Base-by-base conservation (phyloP, 2,329 filamentous ascomycete genomes). In the Phyllosticta paracitricarpa region DNA sequence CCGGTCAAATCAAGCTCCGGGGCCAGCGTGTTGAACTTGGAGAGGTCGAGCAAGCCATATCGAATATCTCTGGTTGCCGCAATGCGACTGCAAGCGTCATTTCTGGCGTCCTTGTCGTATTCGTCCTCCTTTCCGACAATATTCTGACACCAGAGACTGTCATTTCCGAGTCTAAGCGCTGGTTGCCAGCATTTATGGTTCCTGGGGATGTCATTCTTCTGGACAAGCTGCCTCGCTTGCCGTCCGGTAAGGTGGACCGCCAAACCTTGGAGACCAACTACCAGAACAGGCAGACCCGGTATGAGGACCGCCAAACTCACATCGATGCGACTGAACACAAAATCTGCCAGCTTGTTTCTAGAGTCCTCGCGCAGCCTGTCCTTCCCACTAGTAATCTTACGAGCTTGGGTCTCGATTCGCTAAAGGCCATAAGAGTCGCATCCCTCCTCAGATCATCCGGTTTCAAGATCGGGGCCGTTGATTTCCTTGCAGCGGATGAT, bases 181-280 rank as follows among this genome's bases (percentile, higher is more conserved):
- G 91, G 89, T 79, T 97, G 1, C 90, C 91, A 0, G 78, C 80
- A 3, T 94, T 87, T 69, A 96, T 96, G 92, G 75, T 95, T 1
- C 92, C 92, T 0, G 81, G 82, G 3, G 88, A 95, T 63, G 76
- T 95, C 25, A 72, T 90, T 0, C 68, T 88, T 1, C 75, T 88
- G 64, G 66, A 79, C 0, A 77, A 81, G 8, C 86, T 96, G 61
- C 91, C 91, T 0, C 84, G 87, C 58, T 76, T 96, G 22, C 79
- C 91, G 2, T 96, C 91, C 0, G 92, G 92, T 0, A 97, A 97
- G 69, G 81, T 92, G 14, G 88, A 96, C 68, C 85, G 84, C 58
- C 87, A 84, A 66, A 74, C 72, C 12, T 75, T 96, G 7, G 79
- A 84, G 65, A 70, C 76, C 0, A 76, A 82, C 7, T 89, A 87